These are phyloP conservation scores for Rostrohypoxylon terebratum DNA, from an alignment of 495 filamentous ascomycete genomes.

Conservation along the genomic window DNA sequence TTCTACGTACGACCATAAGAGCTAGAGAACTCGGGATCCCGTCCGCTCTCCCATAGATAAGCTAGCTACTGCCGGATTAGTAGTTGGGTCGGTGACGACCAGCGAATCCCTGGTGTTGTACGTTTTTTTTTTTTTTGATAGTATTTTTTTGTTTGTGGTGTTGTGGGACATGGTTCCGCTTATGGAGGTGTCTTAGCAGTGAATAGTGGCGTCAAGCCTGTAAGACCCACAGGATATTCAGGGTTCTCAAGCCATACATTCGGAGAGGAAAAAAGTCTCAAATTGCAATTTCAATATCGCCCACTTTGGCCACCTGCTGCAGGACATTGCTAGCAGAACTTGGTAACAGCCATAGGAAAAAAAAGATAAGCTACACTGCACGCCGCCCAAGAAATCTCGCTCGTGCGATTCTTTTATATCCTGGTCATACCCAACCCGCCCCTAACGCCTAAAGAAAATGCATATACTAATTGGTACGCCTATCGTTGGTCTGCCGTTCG, in stretches of 20 bases:
- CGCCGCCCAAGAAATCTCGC: conserved; percentile 21
- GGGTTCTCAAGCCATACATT: conserved; percentile 7
- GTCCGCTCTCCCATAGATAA: conserved; percentile 64
- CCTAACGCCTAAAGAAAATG: conserved; percentile 11
- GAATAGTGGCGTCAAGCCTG: not conserved
- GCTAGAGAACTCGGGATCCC: conserved; percentile 61
- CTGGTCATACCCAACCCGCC: conserved; percentile 7
- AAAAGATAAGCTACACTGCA: conserved; percentile 10
- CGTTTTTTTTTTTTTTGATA: conserved; percentile 43
- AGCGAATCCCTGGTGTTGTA: conserved; percentile 62
- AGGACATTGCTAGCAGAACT: not conserved
- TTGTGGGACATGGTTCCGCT: no score
- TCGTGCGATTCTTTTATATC: conserved; percentile 6
- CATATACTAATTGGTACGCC: not conserved
- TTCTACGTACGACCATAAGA: conserved; percentile 59
- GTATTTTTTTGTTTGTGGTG: not conserved
- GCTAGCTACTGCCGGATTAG: conserved; percentile 55
- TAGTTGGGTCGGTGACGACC: conserved; percentile 64
- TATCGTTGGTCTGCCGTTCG: conserved; percentile 19
- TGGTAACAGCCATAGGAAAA: not conserved
- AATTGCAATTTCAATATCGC: conserved; percentile 7
- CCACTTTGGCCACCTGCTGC: conserved; percentile 1
- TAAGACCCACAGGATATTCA: conserved; percentile 14
- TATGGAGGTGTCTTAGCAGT: no score
- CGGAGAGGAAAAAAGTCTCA: not conserved